Evolutionary conservation across 352 stramenopile genomes (phyloP).

Genomic region (Phytophthora quininea): DNA sequence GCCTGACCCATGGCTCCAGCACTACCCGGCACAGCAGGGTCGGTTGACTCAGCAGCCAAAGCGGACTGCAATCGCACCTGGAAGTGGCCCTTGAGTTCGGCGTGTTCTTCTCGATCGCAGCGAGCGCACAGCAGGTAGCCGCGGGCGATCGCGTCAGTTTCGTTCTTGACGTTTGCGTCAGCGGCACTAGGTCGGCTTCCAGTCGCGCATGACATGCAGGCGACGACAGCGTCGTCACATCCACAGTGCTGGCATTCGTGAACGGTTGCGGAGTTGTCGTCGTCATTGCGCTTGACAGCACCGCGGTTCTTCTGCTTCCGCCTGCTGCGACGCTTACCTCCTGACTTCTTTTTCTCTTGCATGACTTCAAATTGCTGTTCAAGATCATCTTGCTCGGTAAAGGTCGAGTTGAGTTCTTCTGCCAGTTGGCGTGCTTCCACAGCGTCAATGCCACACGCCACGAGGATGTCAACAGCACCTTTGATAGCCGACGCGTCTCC

Average conservation of each 20-base stretch:
- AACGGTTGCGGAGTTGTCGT: slow-evolving; percentile 6
- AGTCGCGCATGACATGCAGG: slow-evolving; percentile 67
- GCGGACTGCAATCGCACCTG: slow-evolving; percentile 52
- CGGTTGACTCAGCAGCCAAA: slow-evolving; percentile 26
- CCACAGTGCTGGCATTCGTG: slow-evolving; percentile 79
- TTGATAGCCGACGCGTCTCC: slow-evolving; percentile 69
- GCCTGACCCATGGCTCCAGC: slow-evolving; percentile 39
- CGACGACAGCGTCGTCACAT: slow-evolving; percentile 59
- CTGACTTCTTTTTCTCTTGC: slow-evolving; percentile 47
- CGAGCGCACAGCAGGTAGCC: slow-evolving; percentile 73
- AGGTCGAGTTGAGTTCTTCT: slow-evolving; percentile 61
- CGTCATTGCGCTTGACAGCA: slow-evolving; percentile 8
- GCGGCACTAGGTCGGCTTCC: slow-evolving; percentile 29
- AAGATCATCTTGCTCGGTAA: slow-evolving; percentile 43
- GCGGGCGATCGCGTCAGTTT: slow-evolving; percentile 57
- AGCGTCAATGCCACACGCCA: slow-evolving; percentile 65
- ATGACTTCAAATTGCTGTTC: slow-evolving; percentile 30
- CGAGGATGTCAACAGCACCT: slow-evolving; percentile 70
- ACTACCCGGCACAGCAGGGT: slow-evolving; percentile 31
- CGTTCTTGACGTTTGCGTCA: slow-evolving; percentile 45
- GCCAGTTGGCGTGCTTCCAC: slow-evolving; percentile 61
- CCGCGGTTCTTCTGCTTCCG: slow-evolving; percentile 66
- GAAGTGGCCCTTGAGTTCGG: slow-evolving; percentile 65
- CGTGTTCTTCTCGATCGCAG: slow-evolving; percentile 76
- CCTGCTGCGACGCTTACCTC: slow-evolving; percentile 49